Evolutionary conservation across 2,329 filamentous ascomycete species (phyloP).

Genomic region (Colletotrichum sublineola): DNA sequence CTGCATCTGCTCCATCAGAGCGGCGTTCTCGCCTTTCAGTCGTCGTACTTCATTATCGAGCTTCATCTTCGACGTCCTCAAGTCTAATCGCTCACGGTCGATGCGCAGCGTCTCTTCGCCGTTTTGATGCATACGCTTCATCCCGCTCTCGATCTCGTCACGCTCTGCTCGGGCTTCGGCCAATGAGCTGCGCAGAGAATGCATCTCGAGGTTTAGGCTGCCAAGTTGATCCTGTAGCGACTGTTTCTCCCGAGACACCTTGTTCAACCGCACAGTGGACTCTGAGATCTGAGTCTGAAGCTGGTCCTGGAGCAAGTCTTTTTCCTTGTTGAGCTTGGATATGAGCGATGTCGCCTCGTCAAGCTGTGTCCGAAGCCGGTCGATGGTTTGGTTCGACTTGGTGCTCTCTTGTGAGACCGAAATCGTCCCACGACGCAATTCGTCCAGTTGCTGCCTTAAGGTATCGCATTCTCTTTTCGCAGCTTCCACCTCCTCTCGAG

Average conservation of each 20-base stretch:
- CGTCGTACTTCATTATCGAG: slow-evolving; percentile 76
- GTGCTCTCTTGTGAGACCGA: slow-evolving; percentile 37
- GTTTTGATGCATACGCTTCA: slow-evolving; percentile 67
- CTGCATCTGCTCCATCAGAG: slow-evolving; percentile 68
- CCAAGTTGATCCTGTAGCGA: slow-evolving; percentile 73
- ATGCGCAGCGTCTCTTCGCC: slow-evolving; percentile 71
- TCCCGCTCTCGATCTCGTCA: slow-evolving; percentile 73
- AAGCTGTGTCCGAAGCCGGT: slow-evolving; percentile 37
- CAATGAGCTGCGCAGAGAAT: slow-evolving; percentile 67
- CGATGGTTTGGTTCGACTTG: slow-evolving; percentile 55
- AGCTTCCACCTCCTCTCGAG: slow-evolving; percentile 61
- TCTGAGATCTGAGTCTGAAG: slow-evolving; percentile 71
- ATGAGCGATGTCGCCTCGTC: slow-evolving; percentile 40
- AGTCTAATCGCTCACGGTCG: slow-evolving; percentile 77
- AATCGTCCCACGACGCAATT: slow-evolving; percentile 44
- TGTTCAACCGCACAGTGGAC: slow-evolving; percentile 68
- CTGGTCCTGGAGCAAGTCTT: slow-evolving; percentile 61
- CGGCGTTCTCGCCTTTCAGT: slow-evolving; percentile 73
- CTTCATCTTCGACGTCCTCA: slow-evolving; percentile 76
- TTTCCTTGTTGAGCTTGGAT: slow-evolving; percentile 36
- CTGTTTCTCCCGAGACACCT: slow-evolving; percentile 71
- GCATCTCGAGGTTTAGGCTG: slow-evolving; percentile 71
- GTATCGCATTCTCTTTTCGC: slow-evolving; percentile 61
- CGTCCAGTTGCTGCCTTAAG: slow-evolving; percentile 59
- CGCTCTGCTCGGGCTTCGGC: slow-evolving; percentile 74